Percentiles rank a stretch among this genome's conserved stretches.
Conservation (phyloP, 2,329 filamentous ascomycete genomes). For the Aureobasidium uvarum region DNA sequence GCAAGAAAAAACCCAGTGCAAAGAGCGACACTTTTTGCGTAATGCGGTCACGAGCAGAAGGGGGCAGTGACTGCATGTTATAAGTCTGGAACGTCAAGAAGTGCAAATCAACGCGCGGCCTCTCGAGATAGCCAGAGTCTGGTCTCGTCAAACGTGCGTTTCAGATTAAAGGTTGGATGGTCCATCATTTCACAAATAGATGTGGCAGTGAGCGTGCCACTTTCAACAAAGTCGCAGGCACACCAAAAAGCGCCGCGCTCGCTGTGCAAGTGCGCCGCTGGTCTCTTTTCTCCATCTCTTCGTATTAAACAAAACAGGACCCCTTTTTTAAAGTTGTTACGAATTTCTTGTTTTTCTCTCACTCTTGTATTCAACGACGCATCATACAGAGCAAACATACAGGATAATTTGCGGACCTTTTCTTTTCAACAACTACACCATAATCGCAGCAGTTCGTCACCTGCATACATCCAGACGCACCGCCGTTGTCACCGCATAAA, state of each 20-base stretch:
- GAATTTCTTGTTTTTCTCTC: slow-evolving; percentile 1
- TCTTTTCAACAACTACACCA: not conserved
- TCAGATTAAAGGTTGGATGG: slow-evolving; percentile 16
- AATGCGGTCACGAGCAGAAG: not conserved
- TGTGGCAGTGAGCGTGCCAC: not conserved
- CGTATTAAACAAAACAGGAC: not conserved
- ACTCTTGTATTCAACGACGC: not conserved
- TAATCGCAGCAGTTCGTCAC: not conserved
- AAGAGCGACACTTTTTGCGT: not conserved
- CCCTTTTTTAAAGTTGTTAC: not conserved
- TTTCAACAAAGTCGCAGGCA: not conserved
- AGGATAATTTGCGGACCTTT: not conserved
- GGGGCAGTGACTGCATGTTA: not conserved
- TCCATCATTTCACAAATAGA: slow-evolving; percentile 11
- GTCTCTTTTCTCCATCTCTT: not conserved
- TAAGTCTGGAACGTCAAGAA: slow-evolving; percentile 1
- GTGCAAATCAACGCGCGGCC: slow-evolving; percentile 20
- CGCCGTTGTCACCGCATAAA: slow-evolving; percentile 1
- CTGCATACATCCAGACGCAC: not conserved
- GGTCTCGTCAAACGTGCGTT: slow-evolving; percentile 17
- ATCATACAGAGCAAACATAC: not conserved
- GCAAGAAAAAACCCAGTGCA: not conserved
- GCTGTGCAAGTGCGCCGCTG: slow-evolving; percentile 6
- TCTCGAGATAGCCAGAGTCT: not conserved
- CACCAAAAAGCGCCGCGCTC: slow-evolving; percentile 16